These are phyloP conservation scores for Brassica hybrid DNA, from an alignment of 441 rosid species.

Conservation along the genomic window DNA sequence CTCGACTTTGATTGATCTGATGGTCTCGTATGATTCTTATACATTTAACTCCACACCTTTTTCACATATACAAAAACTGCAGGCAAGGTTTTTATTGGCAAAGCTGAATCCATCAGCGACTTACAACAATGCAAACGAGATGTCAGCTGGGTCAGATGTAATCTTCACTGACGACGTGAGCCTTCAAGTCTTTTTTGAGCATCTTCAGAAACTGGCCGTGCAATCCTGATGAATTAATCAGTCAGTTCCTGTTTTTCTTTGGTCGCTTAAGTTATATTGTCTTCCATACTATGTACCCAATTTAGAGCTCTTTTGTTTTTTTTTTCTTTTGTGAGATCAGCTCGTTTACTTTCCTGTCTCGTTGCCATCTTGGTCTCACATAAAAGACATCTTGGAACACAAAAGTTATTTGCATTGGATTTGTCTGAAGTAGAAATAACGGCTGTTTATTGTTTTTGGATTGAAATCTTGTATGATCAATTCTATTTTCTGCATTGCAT, in stretches of 20 bases:
- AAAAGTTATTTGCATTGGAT: slow-evolving; percentile 28
- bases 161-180: slow-evolving; percentile 96
- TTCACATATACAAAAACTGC: slow-evolving; percentile 17
- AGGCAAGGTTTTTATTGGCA: slow-evolving; percentile 98
- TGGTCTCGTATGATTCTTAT: background rate
- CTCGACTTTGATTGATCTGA: background rate
- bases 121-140: slow-evolving; percentile 80
- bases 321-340: background rate
- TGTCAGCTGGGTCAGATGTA: slow-evolving; percentile 89
- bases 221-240: slow-evolving; percentile 65
- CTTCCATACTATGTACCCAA: slow-evolving; percentile 30
- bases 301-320: slow-evolving; percentile 26
- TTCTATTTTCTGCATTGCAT: background rate
- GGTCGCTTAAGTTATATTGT: slow-evolving; percentile 19
- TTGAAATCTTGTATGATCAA: slow-evolving; percentile 19
- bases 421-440: slow-evolving; percentile 15
- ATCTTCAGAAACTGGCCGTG: slow-evolving; percentile 97
- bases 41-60: background rate
- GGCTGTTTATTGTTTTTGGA: background rate
- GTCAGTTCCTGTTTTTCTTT: background rate
- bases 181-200: slow-evolving; percentile 94
- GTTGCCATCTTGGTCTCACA: slow-evolving; percentile 28
- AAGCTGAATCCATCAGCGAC: slow-evolving; percentile 99
- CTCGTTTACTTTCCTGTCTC: slow-evolving; percentile 3
- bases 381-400: slow-evolving; percentile 24